Evolutionary conservation across 441 rosid species (phyloP).

Genomic region (Rhodomyrtus psidioides): DNA sequence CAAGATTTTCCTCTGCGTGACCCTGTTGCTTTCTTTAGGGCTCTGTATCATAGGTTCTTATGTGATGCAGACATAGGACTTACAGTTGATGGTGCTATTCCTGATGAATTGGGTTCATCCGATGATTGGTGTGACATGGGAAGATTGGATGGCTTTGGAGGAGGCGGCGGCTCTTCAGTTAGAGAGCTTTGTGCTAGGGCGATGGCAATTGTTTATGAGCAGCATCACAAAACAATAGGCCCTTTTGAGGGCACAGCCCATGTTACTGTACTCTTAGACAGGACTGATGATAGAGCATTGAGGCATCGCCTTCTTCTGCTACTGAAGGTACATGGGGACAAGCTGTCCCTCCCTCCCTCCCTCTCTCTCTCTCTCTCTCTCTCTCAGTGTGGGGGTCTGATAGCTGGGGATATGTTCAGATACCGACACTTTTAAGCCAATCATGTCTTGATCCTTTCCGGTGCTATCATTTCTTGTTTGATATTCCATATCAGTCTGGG

Average conservation of each 20-base stretch:
- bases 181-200: conserved; percentile 99
- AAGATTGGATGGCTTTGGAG: conserved; percentile 99
- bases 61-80: conserved; percentile 99
- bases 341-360: too few species aligned
- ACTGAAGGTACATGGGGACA: conserved; percentile 58
- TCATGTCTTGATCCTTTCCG: background rate
- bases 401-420: background rate
- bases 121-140: conserved; percentile 99
- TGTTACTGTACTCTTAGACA: conserved; percentile 88
- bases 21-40: conserved; percentile 96
- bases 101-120: conserved; percentile 96
- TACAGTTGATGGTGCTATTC: conserved; percentile 88
- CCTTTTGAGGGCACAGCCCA: conserved; percentile 98
- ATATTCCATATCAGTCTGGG: background rate
- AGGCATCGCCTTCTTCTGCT: conserved; percentile 96
- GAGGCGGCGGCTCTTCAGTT: conserved; percentile 96
- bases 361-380: background rate
- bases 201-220: conserved; percentile 98
- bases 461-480: background rate
- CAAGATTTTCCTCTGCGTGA: conserved; percentile 98
- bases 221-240: conserved; percentile 75
- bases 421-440: background rate
- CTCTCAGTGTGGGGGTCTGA: background rate
- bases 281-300: conserved; percentile 96
- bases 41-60: conserved; percentile 96